Conservation (phyloP, 495 filamentous ascomycete species). For the Neurospora terricola region DNA sequence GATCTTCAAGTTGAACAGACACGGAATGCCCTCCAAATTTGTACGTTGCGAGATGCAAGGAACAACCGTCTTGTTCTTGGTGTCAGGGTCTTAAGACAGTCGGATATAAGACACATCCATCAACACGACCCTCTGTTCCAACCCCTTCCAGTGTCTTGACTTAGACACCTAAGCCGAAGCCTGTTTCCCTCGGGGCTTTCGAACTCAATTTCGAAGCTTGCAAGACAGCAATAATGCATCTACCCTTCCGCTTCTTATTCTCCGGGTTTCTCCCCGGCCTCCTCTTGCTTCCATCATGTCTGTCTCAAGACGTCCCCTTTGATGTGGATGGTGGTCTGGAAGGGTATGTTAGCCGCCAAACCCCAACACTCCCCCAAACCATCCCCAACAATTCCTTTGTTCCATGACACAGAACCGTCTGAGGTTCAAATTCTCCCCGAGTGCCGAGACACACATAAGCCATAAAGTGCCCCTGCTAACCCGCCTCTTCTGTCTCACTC, state of each 20-base stretch:
- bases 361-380: too few species aligned
- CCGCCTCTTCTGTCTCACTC: neutral
- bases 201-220: neutral
- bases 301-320: neutral
- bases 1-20: neutral
- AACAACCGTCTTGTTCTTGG: neutral
- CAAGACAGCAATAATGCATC: neutral
- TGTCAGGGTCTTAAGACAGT: neutral
- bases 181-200: neutral
- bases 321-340: neutral
- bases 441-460: neutral
- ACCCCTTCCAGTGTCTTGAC: neutral
- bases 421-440: neutral
- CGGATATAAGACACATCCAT: neutral
- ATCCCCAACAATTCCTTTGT: neutral
- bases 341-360: too few species aligned
- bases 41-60: neutral
- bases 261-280: neutral
- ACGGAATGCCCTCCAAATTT: neutral
- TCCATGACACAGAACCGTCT: neutral
- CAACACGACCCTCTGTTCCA: neutral
- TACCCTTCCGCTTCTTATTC: neutral
- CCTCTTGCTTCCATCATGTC: neutral
- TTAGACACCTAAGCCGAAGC: neutral
- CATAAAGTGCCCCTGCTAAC: neutral